Percentiles rank a stretch among this genome's conserved stretches.
These are phyloP conservation scores for Pichia sp. DNA, from an alignment of 1,139 yeast genomes.

Conservation along the genomic window DNA sequence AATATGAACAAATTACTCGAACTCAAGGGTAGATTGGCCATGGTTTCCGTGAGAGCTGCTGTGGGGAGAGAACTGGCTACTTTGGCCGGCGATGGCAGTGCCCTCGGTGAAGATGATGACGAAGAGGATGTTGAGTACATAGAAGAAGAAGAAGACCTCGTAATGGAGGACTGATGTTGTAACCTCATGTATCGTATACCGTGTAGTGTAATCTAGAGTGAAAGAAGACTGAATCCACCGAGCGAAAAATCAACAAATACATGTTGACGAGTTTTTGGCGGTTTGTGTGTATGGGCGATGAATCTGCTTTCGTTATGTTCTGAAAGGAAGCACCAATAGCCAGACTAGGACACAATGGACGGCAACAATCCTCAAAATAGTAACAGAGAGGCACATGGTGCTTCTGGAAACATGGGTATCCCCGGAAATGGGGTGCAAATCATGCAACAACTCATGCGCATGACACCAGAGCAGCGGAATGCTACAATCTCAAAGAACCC, in stretches of 20 bases:
- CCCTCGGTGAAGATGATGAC: slow-evolving; percentile 16
- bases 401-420: too few species aligned
- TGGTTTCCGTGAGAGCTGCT: slow-evolving; percentile 61
- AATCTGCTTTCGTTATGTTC: too few species aligned
- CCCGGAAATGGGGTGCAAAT: too few species aligned
- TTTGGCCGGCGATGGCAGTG: slow-evolving; percentile 12
- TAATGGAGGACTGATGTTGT: neutral
- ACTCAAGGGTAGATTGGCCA: slow-evolving; percentile 71
- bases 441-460: slow-evolving; percentile 25
- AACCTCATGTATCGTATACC: neutral
- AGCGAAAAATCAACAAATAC: too few species aligned
- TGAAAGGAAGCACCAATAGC: too few species aligned
- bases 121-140: slow-evolving; percentile 26
- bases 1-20: slow-evolving; percentile 75
- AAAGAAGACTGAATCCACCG: too few species aligned
- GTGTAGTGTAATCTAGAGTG: too few species aligned
- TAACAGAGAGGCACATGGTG: too few species aligned
- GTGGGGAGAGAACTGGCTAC: slow-evolving; percentile 51
- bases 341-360: too few species aligned
- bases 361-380: too few species aligned
- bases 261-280: too few species aligned
- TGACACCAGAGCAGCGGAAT: slow-evolving; percentile 28
- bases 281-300: too few species aligned
- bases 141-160: neutral
- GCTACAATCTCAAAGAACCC: slow-evolving; percentile 26